Conservation (phyloP, 2,329 filamentous ascomycete genomes). For the Botrytis squamosa region DNA sequence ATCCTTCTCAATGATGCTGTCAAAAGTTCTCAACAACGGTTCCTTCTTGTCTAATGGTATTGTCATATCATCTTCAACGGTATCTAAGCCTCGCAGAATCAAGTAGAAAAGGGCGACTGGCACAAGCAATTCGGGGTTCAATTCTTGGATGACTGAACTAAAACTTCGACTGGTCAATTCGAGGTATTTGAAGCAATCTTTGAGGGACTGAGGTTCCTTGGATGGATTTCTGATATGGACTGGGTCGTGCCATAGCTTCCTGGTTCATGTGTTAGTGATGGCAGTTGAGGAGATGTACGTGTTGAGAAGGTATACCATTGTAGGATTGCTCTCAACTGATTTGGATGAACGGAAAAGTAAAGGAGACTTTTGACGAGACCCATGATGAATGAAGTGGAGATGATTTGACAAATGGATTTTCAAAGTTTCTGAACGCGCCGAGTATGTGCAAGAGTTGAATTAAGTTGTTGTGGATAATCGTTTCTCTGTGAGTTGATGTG, state of each 20-base stretch:
- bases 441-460: neutral
- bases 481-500: neutral
- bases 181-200: conserved; percentile 83
- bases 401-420: neutral
- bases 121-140: conserved; percentile 89
- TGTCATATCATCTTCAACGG: conserved; percentile 99
- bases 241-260: conserved; percentile 96
- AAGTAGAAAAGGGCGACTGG: conserved; percentile 93
- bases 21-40: conserved; percentile 79
- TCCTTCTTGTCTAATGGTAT: conserved; percentile 79
- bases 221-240: conserved; percentile 78
- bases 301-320: conserved; percentile 65
- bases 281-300: neutral
- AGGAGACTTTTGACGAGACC: conserved; percentile 52
- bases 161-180: conserved; percentile 91
- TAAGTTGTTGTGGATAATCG: conserved; percentile 2
- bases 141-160: conserved; percentile 86
- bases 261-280: conserved; percentile 42
- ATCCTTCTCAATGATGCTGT: conserved; percentile 73
- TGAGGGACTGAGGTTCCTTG: conserved; percentile 72
- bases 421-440: neutral
- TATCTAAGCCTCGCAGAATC: conserved; percentile 86
- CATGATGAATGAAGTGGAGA: conserved; percentile 47
- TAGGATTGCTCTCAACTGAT: conserved; percentile 75
- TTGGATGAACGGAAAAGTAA: conserved; percentile 74